Base-by-base conservation (phyloP, 2,329 filamentous ascomycete genomes). In the Aspergillus piperis region DNA sequence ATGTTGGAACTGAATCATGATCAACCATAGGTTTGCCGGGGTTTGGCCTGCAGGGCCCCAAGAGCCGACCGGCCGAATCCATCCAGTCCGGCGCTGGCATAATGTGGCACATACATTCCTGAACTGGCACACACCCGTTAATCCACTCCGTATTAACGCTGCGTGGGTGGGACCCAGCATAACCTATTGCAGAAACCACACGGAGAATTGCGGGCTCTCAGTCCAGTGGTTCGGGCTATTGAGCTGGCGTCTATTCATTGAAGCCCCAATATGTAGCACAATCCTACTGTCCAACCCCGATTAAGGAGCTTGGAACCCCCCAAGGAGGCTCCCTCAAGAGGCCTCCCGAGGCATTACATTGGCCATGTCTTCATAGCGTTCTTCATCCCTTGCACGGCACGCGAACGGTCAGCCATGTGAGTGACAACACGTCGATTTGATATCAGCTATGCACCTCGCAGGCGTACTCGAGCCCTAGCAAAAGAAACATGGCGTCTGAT, bases 181-280 rank as follows among this genome's bases (percentile, higher is more conserved):
- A 55, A 54, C 49, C 53, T 47, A 44, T 55, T 27, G 53, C 42
- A 65, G 58, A 58, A 51, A 59, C 50, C 61, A 57, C 59, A 62
- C 66, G 66, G 66, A 68, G 66, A 66, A 68, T 65, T 65, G 59
- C 56, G 58, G 60, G 54, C 57, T 63, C 54, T 61, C 58, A 65
- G 59, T 65, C 47, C 61, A 53, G 56, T 57, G 54, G 50, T 56
- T 58, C 54, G 59, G 63, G 56, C 55, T 58, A 55, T 60, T 61
- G 53, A 62, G 53, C 48, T 64, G 62, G 62, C 59, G 62, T 66
- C 11, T 59, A 61, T 58, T 52, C 61, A 55, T 27, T 64, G 59
- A 59, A 63, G 59, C 38, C 44, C 30, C 49, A 42, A 57, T 23
- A 57, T 38, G 7, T 38, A 39, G 48, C 21, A 13, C 41, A 44